Evolutionary conservation across 2,329 filamentous ascomycete species (phyloP).

Genomic region (Apiospora hydei): DNA sequence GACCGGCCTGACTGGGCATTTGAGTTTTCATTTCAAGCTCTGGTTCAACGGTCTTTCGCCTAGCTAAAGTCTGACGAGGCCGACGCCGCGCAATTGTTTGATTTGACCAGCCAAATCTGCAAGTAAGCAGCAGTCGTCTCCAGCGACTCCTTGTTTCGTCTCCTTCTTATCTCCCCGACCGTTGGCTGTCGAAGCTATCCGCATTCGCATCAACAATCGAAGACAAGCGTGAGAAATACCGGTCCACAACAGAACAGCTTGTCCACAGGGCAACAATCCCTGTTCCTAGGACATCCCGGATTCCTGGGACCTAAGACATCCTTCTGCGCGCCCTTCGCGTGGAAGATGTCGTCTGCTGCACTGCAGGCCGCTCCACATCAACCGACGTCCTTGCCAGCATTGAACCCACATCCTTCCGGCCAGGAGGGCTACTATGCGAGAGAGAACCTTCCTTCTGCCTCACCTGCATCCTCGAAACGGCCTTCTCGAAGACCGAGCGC

Average conservation of each 20-base stretch:
- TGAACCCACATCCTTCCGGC: conserved; percentile 58
- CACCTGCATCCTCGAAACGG: conserved; percentile 60
- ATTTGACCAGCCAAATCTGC: not conserved
- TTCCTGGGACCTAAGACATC: not conserved
- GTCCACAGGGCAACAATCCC: conserved; percentile 7
- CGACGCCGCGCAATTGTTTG: conserved; percentile 9
- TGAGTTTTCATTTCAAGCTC: conserved; percentile 16
- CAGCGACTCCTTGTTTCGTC: not conserved
- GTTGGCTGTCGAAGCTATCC: not conserved
- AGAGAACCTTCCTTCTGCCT: conserved; percentile 51
- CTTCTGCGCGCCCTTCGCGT: conserved; percentile 40
- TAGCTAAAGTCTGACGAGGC: conserved; percentile 6
- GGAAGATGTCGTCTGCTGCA: conserved; percentile 69
- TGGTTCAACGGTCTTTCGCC: conserved; percentile 3
- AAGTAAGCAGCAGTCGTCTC: conserved; percentile 11
- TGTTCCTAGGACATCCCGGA: conserved; percentile 9
- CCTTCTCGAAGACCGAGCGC: conserved; percentile 62
- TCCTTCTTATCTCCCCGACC: not conserved
- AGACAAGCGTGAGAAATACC: not conserved
- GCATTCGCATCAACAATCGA: conserved; percentile 12
- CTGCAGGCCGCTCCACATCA: conserved; percentile 67
- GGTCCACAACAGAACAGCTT: not conserved
- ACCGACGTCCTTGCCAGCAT: conserved; percentile 53
- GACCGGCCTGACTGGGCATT: conserved; percentile 13
- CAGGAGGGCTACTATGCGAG: conserved; percentile 65